Base-by-base conservation (phyloP, 176 grass and related monocot genomes). In the Poa pratensis region DNA sequence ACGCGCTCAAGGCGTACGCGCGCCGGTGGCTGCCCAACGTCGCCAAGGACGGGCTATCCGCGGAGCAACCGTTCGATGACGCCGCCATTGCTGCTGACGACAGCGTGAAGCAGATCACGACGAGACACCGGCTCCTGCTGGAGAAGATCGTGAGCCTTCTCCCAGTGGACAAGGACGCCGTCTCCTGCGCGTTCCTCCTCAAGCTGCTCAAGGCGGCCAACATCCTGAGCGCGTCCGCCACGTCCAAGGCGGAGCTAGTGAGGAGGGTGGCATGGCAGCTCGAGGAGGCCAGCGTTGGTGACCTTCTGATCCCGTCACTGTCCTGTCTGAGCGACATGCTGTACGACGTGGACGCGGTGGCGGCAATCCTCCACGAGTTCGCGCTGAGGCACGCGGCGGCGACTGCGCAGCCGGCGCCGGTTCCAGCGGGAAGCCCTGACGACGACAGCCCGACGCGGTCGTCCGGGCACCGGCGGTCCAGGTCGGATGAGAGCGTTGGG, bases 61-160 rank as follows among this genome's bases (percentile, higher is more conserved):
- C 78, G 28, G 75, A 83, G 19, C 67, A 86, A 63, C 77, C 69
- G 35, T 74, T 87, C 26, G 90, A 92, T 48, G 70, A 66, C 39
- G 37, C 24, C 5, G 75, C 30, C 59, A 79, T 49, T 4, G 57
- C 30, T 7, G 0, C 61, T 5, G 48, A 27, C 9, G 26, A 64
- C 5, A 69, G 76, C 7, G 53, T 88, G 26, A 93, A 90, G 73
- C 91, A 91, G 71, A 40, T 86, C 37, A 23, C 86, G 20, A 68
- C 78, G 71, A 82, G 89, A 78, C 91, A 94, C 40, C 87, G 90
- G 16, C 87, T 94, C 55, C 76, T 94, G 23, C 74, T 99, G 7
- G 96, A 98, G 70, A 98, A 95, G 88, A 90, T 95, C 59, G 89
- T 95, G 12, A 98, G 91, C 69, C 86, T 98, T 67, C 73, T 98